phyloP scores from a whole-genome alignment of 257 asterid genomes.

The Cordia subcordata region DNA sequence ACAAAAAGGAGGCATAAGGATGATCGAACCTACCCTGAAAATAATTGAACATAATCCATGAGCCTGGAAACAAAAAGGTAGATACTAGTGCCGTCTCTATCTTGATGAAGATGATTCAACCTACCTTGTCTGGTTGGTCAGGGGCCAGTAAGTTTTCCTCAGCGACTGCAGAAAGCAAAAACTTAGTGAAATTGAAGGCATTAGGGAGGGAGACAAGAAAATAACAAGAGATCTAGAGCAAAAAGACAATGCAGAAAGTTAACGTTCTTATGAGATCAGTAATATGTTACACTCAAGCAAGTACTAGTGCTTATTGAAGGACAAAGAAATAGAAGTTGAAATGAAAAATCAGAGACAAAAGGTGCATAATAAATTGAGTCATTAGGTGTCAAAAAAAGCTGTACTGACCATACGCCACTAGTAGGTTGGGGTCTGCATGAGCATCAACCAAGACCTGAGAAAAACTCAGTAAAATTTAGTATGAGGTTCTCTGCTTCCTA shows the following conservation, averaged over 20 bases:
- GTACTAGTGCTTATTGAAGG: too few relatives aligned
- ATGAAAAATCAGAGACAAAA: too few relatives aligned
- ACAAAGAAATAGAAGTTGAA: too few relatives aligned
- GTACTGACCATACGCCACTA: constrained; percentile 81
- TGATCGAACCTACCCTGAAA: constrained; percentile 78
- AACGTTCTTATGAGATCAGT: too few relatives aligned
- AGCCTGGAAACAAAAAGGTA: constrained; percentile 13
- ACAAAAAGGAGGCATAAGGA: constrained; percentile 81
- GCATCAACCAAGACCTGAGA: constrained; percentile 79
- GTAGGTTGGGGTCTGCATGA: constrained; percentile 67
- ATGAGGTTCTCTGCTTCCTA: constrained; percentile 5
- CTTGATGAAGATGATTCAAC: constrained; percentile 13
- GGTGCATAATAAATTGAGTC: too few relatives aligned
- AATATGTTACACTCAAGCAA: too few relatives aligned
- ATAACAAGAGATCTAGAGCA: not conserved
- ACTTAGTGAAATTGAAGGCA: constrained; percentile 3
- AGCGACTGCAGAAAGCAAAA: constrained; percentile 55
- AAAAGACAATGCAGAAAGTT: too few relatives aligned
- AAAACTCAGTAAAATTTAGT: constrained; percentile 9
- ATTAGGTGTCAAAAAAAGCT: not conserved
- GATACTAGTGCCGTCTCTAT: constrained; percentile 1
- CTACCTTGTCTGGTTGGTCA: constrained; percentile 51
- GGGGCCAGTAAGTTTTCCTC: constrained; percentile 77
- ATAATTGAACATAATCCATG: constrained; percentile 4
- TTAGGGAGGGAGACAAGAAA: not conserved